phyloP scores from a whole-genome alignment of 2,329 filamentous ascomycete species.

The Albophoma yamanashiensis region DNA sequence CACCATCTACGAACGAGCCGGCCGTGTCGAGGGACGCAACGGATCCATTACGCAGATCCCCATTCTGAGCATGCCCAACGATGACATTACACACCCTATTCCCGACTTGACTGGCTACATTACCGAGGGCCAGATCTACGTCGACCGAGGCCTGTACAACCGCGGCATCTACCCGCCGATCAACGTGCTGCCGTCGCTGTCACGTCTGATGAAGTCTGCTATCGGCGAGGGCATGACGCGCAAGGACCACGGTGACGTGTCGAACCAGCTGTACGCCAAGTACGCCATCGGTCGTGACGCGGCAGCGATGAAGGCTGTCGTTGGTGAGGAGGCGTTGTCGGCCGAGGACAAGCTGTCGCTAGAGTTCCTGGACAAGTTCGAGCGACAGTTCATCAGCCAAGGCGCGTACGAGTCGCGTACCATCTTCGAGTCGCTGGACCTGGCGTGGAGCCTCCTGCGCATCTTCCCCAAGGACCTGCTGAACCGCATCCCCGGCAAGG shows the following conservation, averaged over 20 bases:
- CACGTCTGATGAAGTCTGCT: slow-evolving; percentile 99
- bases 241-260: slow-evolving; percentile 95
- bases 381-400: slow-evolving; percentile 88
- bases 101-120: slow-evolving; percentile 98
- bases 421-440: slow-evolving; percentile 88
- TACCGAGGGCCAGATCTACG: slow-evolving; percentile 96
- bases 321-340: slow-evolving; percentile 93
- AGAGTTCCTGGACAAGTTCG: slow-evolving; percentile 98
- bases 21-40: slow-evolving; percentile 92
- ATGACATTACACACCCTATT: slow-evolving; percentile 98
- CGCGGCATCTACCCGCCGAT: slow-evolving; percentile 98
- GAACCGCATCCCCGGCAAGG: slow-evolving; percentile 82
- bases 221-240: slow-evolving; percentile 96
- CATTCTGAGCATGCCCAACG: slow-evolving; percentile 98
- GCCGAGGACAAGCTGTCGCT: slow-evolving; percentile 95
- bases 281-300: slow-evolving; percentile 98
- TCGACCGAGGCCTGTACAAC: slow-evolving; percentile 89
- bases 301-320: slow-evolving; percentile 97
- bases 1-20: slow-evolving; percentile 98
- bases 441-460: slow-evolving; percentile 90
- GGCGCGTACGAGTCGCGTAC: slow-evolving; percentile 83
- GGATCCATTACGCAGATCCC: slow-evolving; percentile 99
- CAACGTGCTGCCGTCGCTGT: slow-evolving; percentile 95
- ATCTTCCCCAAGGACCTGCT: slow-evolving; percentile 98
- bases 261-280: slow-evolving; percentile 98